Evolutionary conservation across 1,139 yeast species (phyloP), one percentile per base, ranked within the genome.

Genomic region (Wickerhamiella infanticola): DNA sequence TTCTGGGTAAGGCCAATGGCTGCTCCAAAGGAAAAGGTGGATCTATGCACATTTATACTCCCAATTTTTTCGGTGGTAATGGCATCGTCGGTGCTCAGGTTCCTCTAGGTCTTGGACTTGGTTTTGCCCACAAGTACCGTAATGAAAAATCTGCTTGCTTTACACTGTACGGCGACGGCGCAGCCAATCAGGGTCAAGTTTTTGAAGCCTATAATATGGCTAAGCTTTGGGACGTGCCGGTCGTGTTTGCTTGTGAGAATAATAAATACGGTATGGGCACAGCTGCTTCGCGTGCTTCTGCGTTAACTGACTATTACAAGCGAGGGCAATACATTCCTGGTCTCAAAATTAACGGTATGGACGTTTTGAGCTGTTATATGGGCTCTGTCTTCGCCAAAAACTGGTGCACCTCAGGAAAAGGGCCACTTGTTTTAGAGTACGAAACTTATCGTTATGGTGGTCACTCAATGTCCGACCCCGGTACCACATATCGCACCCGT

Each of bases 231-330:
- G 79, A 86, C 69, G 76, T 90, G 63, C 98, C 98, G 55, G 81
- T 85, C 63, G 70, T 90, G 55, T 90, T 85, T 64, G 86, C 93
- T 54, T 90, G 98, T 74, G 98, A 90, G 71, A 90, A 90, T 77
- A 90, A 90, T 79, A 90, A 86, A 72, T 90, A 90, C 67, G 98
- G 98, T 75, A 90, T 90, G 98, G 98, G 98, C 71, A 90, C 98
- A 47, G 71, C 98, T 55, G 97, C 97, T 49, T 69, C 94, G 46
- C 81, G 98, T 71, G 85, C 97, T 13, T 86, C 96, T 48, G 98
- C 98, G 45, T 70, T 86, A 74, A 81, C 94, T 50, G 97, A 90
- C 61, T 90, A 86, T 76, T 83, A 82, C 79, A 85, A 90, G 80
- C 86, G 98, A 72, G 98, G 97, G 63, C 98, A 90, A 72, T 90